These are phyloP conservation scores for Ascochyta lentis DNA, from an alignment of 2,329 filamentous ascomycete species.

Conservation along the genomic window DNA sequence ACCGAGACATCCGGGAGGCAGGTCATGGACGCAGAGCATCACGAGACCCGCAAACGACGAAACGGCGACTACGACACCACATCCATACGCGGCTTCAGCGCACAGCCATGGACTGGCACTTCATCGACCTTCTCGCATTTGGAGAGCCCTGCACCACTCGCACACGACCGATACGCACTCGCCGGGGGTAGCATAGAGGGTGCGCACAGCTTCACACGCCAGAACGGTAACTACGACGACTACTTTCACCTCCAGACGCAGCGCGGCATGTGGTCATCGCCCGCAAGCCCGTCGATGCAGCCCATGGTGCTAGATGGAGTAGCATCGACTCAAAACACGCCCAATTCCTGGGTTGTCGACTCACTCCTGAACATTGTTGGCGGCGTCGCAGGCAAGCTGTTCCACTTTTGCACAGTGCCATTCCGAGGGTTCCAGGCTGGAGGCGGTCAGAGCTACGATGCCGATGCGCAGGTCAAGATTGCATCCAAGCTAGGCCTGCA, in stretches of 20 bases:
- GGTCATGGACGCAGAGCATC: slow-evolving; percentile 37
- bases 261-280: slow-evolving; percentile 45
- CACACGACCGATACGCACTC: slow-evolving; percentile 60
- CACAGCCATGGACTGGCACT: slow-evolving; percentile 29
- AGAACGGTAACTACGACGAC: slow-evolving; percentile 52
- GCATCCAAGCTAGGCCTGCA: slow-evolving; percentile 32
- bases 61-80: slow-evolving; percentile 20
- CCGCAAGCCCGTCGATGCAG: slow-evolving; percentile 32
- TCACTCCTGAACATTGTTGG: slow-evolving; percentile 67
- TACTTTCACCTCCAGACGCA: slow-evolving; percentile 49
- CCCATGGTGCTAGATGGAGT: slow-evolving; percentile 22
- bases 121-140: slow-evolving; percentile 33
- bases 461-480: slow-evolving; percentile 51
- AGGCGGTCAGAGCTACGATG: slow-evolving; percentile 74
- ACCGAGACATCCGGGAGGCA: slow-evolving; percentile 37
- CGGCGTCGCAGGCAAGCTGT: slow-evolving; percentile 76
- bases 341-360: slow-evolving; percentile 34
- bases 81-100: slow-evolving; percentile 20
- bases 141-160: slow-evolving; percentile 53
- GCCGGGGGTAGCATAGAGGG: slow-evolving; percentile 58
- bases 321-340: slow-evolving; percentile 25
- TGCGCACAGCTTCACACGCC: slow-evolving; percentile 48
- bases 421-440: slow-evolving; percentile 89
- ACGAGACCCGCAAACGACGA: slow-evolving; percentile 44
- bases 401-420: slow-evolving; percentile 78